phyloP scores from a whole-genome alignment of 2,329 filamentous ascomycete genomes.

The Westerdykella aurantiaca region DNA sequence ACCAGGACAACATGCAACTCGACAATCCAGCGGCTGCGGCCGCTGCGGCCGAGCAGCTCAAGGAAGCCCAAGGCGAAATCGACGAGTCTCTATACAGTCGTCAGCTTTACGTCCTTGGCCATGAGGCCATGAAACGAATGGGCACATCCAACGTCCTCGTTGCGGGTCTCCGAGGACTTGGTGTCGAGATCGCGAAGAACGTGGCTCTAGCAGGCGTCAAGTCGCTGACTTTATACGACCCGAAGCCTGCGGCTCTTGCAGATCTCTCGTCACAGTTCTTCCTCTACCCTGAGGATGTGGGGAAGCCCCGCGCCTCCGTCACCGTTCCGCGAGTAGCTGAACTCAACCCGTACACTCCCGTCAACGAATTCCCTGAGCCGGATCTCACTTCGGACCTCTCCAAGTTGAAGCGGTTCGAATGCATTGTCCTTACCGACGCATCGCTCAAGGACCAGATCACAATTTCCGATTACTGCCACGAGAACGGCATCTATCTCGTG shows the following conservation, averaged over 20 bases:
- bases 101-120: conserved; percentile 66
- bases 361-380: conserved; percentile 61
- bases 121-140: conserved; percentile 97
- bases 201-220: conserved; percentile 97
- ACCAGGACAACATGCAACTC: conserved; percentile 57
- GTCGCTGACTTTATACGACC: conserved; percentile 89
- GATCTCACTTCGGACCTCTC: conserved; percentile 71
- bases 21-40: conserved; percentile 54
- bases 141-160: conserved; percentile 90
- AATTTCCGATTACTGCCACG: conserved; percentile 89
- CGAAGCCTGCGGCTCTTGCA: conserved; percentile 71
- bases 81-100: conserved; percentile 63
- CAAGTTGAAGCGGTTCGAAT: conserved; percentile 85
- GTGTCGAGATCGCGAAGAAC: conserved; percentile 98
- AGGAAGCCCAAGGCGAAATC: conserved; percentile 55
- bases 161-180: conserved; percentile 84
- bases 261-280: conserved; percentile 98
- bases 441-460: conserved; percentile 72
- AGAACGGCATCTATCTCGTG: conserved; percentile 86
- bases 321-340: conserved; percentile 88
- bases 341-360: conserved; percentile 92
- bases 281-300: conserved; percentile 78
- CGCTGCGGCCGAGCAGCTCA: conserved; percentile 55
- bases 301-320: conserved; percentile 80
- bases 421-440: conserved; percentile 83